Evolutionary conservation across 2,329 filamentous ascomycete genomes (phyloP).

Genomic region (Trichoderma hamatum): DNA sequence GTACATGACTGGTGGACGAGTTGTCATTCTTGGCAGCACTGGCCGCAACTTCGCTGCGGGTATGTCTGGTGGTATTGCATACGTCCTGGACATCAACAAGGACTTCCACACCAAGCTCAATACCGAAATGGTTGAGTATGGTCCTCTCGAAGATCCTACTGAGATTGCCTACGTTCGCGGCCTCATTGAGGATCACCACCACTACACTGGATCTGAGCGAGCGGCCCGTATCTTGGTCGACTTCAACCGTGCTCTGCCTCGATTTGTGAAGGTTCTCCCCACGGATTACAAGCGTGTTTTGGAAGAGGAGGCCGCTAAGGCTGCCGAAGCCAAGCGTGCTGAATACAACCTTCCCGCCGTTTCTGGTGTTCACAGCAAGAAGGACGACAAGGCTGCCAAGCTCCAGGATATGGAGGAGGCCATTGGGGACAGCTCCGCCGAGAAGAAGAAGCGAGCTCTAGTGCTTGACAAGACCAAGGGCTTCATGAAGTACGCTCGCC

Average conservation of each 20-base stretch:
- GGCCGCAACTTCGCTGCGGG: slow-evolving; percentile 97
- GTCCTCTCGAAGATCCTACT: slow-evolving; percentile 76
- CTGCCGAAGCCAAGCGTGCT: slow-evolving; percentile 79
- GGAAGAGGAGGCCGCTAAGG: slow-evolving; percentile 81
- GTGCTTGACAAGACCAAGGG: slow-evolving; percentile 97
- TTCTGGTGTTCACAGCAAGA: slow-evolving; percentile 64
- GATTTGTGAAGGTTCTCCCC: slow-evolving; percentile 91
- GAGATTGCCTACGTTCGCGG: slow-evolving; percentile 91
- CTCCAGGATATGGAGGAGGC: slow-evolving; percentile 89
- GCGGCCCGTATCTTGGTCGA: slow-evolving; percentile 92
- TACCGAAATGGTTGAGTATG: slow-evolving; percentile 94
- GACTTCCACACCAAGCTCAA: slow-evolving; percentile 95
- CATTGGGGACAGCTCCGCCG: slow-evolving; percentile 77
- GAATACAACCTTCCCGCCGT: slow-evolving; percentile 81
- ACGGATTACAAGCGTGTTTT: slow-evolving; percentile 96
- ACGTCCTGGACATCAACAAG: slow-evolving; percentile 84
- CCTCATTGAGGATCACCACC: slow-evolving; percentile 93
- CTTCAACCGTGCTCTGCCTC: slow-evolving; percentile 86
- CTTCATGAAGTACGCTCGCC: slow-evolving; percentile 96
- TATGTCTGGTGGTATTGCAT: slow-evolving; percentile 98
- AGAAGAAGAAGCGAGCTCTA: slow-evolving; percentile 90
- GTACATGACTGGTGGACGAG: slow-evolving; percentile 97
- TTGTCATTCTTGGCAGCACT: slow-evolving; percentile 83
- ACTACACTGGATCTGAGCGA: slow-evolving; percentile 95
- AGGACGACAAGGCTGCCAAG: slow-evolving; percentile 70